Percentiles rank a stretch among this genome's conserved stretches.
Evolutionary conservation across 768 basidiomycete species (phyloP).

Genomic region (Leccinum boreale): DNA sequence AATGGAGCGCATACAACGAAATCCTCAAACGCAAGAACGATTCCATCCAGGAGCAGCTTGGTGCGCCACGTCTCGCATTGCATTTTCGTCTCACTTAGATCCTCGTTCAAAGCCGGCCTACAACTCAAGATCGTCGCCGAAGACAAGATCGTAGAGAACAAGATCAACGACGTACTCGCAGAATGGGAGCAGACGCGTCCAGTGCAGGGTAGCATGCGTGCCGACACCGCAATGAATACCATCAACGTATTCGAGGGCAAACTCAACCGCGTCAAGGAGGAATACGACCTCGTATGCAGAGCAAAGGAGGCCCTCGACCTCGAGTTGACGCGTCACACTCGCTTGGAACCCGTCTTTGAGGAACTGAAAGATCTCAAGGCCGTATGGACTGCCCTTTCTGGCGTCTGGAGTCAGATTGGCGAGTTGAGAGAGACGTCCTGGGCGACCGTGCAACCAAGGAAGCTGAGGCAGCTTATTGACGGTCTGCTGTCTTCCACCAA

Average conservation of each 20-base stretch:
- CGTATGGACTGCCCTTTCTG: constrained; percentile 98
- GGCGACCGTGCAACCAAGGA: constrained; percentile 92
- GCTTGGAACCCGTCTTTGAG: constrained; percentile 91
- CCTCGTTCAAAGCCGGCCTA: constrained; percentile 66
- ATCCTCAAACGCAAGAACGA: constrained; percentile 97
- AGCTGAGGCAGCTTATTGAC: constrained; percentile 91
- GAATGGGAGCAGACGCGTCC: constrained; percentile 98
- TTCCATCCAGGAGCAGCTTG: constrained; percentile 96
- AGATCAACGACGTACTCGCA: constrained; percentile 82
- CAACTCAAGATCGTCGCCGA: constrained; percentile 99
- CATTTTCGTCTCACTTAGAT: constrained; percentile 4
- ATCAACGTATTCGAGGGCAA: constrained; percentile 95
- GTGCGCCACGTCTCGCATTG: constrained; percentile 42
- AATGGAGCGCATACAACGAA: constrained; percentile 99
- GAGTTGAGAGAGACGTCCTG: constrained; percentile 87
- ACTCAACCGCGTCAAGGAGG: constrained; percentile 84
- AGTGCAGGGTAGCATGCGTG: constrained; percentile 94
- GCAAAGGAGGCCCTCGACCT: constrained; percentile 97
- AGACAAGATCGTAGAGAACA: constrained; percentile 96
- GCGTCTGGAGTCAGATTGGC: constrained; percentile 91
- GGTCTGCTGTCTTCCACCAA: constrained; percentile 89
- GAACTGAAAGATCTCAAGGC: constrained; percentile 95
- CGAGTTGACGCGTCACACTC: constrained; percentile 84
- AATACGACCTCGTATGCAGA: constrained; percentile 91
- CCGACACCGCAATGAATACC: constrained; percentile 93